Conservation (phyloP, 2,329 filamentous ascomycete genomes). For the Aspergillus tamarii region DNA sequence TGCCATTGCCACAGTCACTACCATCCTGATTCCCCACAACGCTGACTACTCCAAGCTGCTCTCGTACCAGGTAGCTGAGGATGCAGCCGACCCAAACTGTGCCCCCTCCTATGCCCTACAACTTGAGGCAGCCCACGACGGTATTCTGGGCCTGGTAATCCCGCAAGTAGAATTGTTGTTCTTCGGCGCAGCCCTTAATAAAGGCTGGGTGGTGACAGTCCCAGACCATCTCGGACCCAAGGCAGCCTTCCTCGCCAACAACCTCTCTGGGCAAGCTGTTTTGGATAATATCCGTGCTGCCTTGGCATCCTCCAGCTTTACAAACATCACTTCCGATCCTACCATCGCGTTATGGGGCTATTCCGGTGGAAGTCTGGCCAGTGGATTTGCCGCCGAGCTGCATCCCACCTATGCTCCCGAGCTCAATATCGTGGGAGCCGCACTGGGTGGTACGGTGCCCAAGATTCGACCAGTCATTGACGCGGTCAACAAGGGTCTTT, state of each 20-base stretch:
- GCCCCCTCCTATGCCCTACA: slow-evolving; percentile 33
- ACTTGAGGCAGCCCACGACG: slow-evolving; percentile 44
- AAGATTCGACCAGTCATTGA: slow-evolving; percentile 45
- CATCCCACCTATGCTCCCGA: slow-evolving; percentile 22
- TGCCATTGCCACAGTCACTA: slow-evolving; percentile 44
- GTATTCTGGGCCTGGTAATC: slow-evolving; percentile 35
- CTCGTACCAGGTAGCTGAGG: slow-evolving; percentile 47
- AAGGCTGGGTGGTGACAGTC: slow-evolving; percentile 52
- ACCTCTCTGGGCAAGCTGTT: slow-evolving; percentile 48
- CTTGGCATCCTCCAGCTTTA: slow-evolving; percentile 29
- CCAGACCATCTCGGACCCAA: slow-evolving; percentile 53
- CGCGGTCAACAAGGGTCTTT: slow-evolving; percentile 34
- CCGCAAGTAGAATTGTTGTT: slow-evolving; percentile 40
- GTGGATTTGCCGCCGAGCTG: slow-evolving; percentile 22
- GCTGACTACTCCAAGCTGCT: slow-evolving; percentile 38
- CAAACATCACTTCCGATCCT: slow-evolving; percentile 37
- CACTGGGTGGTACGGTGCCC: slow-evolving; percentile 53
- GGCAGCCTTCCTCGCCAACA: slow-evolving; percentile 48
- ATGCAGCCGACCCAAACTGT: slow-evolving; percentile 31
- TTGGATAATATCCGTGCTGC: slow-evolving; percentile 50
- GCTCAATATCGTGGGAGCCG: slow-evolving; percentile 49
- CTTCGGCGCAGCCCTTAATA: slow-evolving; percentile 42
- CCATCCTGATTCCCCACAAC: slow-evolving; percentile 42
- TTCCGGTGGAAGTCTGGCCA: slow-evolving; percentile 54
- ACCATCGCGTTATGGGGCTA: slow-evolving; percentile 58